Conservation (phyloP, 768 basidiomycete genomes). For the Suillus tomentosus region DNA sequence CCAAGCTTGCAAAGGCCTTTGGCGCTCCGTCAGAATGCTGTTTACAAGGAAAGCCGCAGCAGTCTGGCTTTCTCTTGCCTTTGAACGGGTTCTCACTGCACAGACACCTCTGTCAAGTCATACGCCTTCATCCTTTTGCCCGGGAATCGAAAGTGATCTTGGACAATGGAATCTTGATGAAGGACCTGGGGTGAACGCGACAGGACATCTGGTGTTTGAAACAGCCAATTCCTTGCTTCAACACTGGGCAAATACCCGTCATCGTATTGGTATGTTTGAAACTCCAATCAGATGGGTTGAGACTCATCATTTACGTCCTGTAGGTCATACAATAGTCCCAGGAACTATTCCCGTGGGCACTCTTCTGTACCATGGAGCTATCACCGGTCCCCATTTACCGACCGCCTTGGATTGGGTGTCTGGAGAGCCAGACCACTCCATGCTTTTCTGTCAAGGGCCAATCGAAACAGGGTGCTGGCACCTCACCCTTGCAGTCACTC, state of each 20-base stretch:
- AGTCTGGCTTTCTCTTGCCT: background rate
- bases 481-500: constrained; percentile 29
- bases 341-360: constrained; percentile 38
- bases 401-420: constrained; percentile 31
- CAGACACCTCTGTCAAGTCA: background rate
- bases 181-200: constrained; percentile 29
- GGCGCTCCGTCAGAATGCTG: background rate
- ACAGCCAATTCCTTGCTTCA: constrained; percentile 37
- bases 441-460: constrained; percentile 33
- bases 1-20: background rate
- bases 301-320: background rate
- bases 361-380: constrained; percentile 36
- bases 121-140: too few relatives aligned
- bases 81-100: background rate
- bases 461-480: constrained; percentile 29
- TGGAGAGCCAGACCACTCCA: constrained; percentile 39
- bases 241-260: constrained; percentile 40
- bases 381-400: constrained; percentile 14
- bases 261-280: constrained; percentile 32
- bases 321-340: constrained; percentile 35
- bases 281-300: too few relatives aligned
- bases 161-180: constrained; percentile 23
- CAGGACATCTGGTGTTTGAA: constrained; percentile 38
- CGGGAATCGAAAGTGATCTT: background rate
- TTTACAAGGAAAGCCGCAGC: background rate